Conservation (phyloP, 371 early-diverging fungal species). For the Chytridium lagenaria region DNA sequence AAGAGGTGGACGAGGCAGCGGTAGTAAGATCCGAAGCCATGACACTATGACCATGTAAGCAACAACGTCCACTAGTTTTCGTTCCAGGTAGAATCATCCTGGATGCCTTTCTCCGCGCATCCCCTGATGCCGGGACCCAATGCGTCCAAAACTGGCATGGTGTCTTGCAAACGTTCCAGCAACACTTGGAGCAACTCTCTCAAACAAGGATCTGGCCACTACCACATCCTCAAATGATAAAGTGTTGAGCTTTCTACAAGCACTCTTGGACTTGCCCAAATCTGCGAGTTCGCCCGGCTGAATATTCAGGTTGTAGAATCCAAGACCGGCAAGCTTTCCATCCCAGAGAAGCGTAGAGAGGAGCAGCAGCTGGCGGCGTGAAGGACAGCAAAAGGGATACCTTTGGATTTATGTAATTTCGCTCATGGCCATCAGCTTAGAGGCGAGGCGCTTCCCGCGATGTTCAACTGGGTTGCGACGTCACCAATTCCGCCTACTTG, state of each 20-base stretch:
- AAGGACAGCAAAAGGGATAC: constrained; percentile 27
- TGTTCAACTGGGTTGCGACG: constrained; percentile 37
- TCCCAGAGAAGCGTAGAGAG: constrained; percentile 34
- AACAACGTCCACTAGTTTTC: constrained; percentile 26
- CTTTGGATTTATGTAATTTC: constrained; percentile 29
- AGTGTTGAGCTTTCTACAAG: not conserved
- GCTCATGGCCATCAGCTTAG: constrained; percentile 32
- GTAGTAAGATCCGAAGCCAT: constrained; percentile 8
- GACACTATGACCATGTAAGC: constrained; percentile 28
- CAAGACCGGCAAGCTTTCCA: constrained; percentile 20
- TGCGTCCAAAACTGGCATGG: constrained; percentile 18
- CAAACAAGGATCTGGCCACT: not conserved
- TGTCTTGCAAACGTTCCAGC: constrained; percentile 31
- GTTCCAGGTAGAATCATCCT: constrained; percentile 13
- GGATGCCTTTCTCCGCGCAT: constrained; percentile 17
- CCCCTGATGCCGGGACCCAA: constrained; percentile 18
- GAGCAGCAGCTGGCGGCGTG: constrained; percentile 40
- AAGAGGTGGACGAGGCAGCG: not conserved
- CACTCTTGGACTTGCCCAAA: not conserved
- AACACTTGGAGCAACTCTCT: constrained; percentile 20
- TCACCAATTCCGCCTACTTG: constrained; percentile 37
- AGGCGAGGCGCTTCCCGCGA: constrained; percentile 37
- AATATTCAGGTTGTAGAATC: not conserved
- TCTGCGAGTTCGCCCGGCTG: not conserved
- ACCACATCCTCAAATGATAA: not conserved